These are phyloP conservation scores for Physcia stellaris DNA, from an alignment of 495 filamentous ascomycete genomes.

Conservation along the genomic window DNA sequence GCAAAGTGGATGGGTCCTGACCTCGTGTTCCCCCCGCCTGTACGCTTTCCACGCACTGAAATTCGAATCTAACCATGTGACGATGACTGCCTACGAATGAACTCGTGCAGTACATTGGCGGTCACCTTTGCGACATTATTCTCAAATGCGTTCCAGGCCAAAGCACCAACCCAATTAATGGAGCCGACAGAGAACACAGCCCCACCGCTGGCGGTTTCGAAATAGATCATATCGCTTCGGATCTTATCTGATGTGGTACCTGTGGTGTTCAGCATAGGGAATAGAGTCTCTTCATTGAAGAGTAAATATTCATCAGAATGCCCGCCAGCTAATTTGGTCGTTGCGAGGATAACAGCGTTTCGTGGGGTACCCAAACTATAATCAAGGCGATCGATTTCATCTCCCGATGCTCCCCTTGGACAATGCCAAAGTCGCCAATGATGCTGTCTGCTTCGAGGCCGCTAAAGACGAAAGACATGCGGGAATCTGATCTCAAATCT, in stretches of 20 bases:
- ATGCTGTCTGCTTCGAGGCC: conserved; percentile 1
- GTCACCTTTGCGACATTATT: conserved; percentile 17
- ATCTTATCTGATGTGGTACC: conserved; percentile 14
- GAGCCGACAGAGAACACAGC: conserved; percentile 17
- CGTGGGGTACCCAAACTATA: conserved; percentile 14
- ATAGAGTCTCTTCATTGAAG: conserved; percentile 20
- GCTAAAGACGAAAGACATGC: conserved; percentile 1
- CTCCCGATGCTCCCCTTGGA: conserved; percentile 12
- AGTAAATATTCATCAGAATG: conserved; percentile 20
- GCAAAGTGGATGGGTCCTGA: too few relatives aligned
- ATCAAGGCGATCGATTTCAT: conserved; percentile 23
- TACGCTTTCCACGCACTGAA: too few relatives aligned
- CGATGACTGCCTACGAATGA: neutral
- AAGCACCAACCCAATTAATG: conserved; percentile 19
- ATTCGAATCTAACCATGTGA: too few relatives aligned
- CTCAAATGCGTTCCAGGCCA: conserved; percentile 15
- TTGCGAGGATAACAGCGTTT: conserved; percentile 18
- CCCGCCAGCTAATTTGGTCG: conserved; percentile 11
- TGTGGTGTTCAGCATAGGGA: conserved; percentile 18
- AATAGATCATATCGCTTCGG: conserved; percentile 19
- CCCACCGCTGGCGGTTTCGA: conserved; percentile 14
- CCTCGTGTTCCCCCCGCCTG: too few relatives aligned
- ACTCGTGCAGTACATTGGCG: conserved; percentile 11
- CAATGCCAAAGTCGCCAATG: conserved; percentile 6
- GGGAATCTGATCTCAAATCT: neutral